Evolutionary conservation across 495 filamentous ascomycete species (phyloP), one percentile per base, ranked within the genome.

Genomic region (Thozetella sp.): DNA sequence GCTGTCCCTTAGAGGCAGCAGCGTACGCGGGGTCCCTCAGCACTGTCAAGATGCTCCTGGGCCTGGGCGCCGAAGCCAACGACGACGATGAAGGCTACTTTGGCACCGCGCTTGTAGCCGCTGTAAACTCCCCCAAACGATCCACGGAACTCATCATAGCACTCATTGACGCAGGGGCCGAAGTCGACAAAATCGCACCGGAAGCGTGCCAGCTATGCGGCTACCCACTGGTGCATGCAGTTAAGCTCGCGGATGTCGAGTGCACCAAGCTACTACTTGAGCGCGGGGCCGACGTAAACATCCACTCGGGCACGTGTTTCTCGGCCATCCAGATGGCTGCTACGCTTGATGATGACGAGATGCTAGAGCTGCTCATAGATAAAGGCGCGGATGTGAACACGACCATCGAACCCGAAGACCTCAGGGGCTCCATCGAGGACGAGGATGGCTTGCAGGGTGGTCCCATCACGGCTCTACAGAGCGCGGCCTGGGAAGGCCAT

Each of bases 381-480:
- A 40, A 54, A 17, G 70, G 64, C 10, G 70, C 64, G 1, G 46
- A 70, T 45, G 23, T 72, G 12, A 57, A 72, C 34, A 4, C 17
- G 1, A 2, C 51, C n/a, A 53, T 43, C 13, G 34, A 45, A 15
- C n/a, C 19, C 9, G 24, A 25, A 48, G 55, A 57, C 30, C 30
- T 37, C 30, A 17, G 17, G 6, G 30, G 30, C n/a, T n/a, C n/a
- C 25, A 55, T 55, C 20, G 13, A 23, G 12, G 22, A 48, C 6
- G 22, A 9, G 20, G 22, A 57, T 2, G 55, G 27, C 23, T 2
- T 50, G 19, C 24, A 57, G 3, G 40, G 50, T 17, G 22, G 55
- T 25, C 15, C 22, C 25, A 61, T 66, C 20, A 72, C 67, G n/a
- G 63, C 67, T 25, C 59, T 74, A 2, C 66, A 73, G 45, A 34